Evolutionary conservation across 2,329 filamentous ascomycete species (phyloP).

Genomic region (Lojkania enalia): DNA sequence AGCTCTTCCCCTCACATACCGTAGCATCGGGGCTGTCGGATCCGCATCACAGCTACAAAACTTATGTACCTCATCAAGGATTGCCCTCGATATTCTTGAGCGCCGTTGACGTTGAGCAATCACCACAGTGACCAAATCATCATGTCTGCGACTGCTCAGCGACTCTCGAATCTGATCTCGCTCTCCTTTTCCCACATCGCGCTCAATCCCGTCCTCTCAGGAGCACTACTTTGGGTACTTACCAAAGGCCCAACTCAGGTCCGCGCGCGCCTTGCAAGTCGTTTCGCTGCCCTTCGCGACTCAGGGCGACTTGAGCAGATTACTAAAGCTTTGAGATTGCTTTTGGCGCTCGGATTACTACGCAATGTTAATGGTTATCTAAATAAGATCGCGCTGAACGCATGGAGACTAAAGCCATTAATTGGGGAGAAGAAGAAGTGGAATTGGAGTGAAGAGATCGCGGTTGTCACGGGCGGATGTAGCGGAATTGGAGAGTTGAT

Average conservation of each 20-base stretch:
- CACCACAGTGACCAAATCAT: slow-evolving; percentile 4
- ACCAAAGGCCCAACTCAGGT: slow-evolving; percentile 34
- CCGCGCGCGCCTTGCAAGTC: slow-evolving; percentile 24
- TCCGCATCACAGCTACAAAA: slow-evolving; percentile 4
- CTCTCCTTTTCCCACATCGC: slow-evolving; percentile 26
- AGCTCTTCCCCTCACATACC: neutral
- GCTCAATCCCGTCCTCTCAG: slow-evolving; percentile 37
- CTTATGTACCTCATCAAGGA: neutral
- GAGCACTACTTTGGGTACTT: slow-evolving; percentile 33
- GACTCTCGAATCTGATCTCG: slow-evolving; percentile 23
- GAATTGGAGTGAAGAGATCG: slow-evolving; percentile 39
- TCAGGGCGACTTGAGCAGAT: slow-evolving; percentile 23
- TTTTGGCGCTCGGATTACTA: slow-evolving; percentile 38
- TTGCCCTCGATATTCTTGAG: neutral
- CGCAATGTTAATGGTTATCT: slow-evolving; percentile 31
- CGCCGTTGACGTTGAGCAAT: neutral
- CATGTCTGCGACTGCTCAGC: slow-evolving; percentile 25
- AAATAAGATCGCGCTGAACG: slow-evolving; percentile 42
- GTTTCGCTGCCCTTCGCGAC: slow-evolving; percentile 27
- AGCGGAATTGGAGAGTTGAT: slow-evolving; percentile 41
- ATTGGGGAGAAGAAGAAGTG: slow-evolving; percentile 41
- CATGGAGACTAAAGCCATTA: slow-evolving; percentile 43
- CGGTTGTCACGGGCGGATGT: slow-evolving; percentile 43
- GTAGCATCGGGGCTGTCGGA: neutral
- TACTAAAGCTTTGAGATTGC: slow-evolving; percentile 32